phyloP scores from a whole-genome alignment of 192 early-diverging fungal species.

The Coemansia sp. region DNA sequence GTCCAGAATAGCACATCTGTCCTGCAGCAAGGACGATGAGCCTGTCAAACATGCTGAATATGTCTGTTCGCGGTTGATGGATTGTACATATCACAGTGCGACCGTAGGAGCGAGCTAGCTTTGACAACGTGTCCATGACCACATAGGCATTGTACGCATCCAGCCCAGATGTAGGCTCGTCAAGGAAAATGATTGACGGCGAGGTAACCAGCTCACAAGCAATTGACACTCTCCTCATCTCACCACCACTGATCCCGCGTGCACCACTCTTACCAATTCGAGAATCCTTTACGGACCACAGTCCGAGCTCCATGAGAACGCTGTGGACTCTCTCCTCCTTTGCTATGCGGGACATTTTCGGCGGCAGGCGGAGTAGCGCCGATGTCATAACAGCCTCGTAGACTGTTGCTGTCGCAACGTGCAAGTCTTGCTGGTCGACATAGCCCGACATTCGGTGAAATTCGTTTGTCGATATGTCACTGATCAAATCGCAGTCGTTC shows the following conservation, averaged over 20 bases:
- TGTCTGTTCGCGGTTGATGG: conserved; percentile 91
- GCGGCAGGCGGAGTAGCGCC: conserved; percentile 76
- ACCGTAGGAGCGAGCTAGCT: conserved; percentile 36
- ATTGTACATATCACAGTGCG: conserved; percentile 87
- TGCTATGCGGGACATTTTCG: conserved; percentile 47
- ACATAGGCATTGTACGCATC: conserved; percentile 92
- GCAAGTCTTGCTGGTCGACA: conserved; percentile 89
- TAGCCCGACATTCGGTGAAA: conserved; percentile 75
- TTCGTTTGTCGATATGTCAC: conserved; percentile 51
- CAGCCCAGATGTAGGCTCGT: conserved; percentile 79
- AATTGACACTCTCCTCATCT: conserved; percentile 90
- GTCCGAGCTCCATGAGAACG: conserved; percentile 77
- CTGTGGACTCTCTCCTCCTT: conserved; percentile 69
- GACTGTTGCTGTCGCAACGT: conserved; percentile 83
- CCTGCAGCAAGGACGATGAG: conserved; percentile 82
- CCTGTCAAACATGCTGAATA: conserved; percentile 87
- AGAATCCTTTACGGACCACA: conserved; percentile 76
- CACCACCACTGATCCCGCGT: conserved; percentile 88
- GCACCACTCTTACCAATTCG: conserved; percentile 68
- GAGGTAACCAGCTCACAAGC: conserved; percentile 91
- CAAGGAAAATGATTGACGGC: conserved; percentile 84
- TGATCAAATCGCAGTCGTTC: conserved; percentile 67
- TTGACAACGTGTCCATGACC: conserved; percentile 76
- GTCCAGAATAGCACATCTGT: conserved; percentile 80
- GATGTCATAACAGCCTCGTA: conserved; percentile 85